These are phyloP conservation scores for Hypoxylon sp. DNA, from an alignment of 2,329 filamentous ascomycete species.

Conservation along the genomic window DNA sequence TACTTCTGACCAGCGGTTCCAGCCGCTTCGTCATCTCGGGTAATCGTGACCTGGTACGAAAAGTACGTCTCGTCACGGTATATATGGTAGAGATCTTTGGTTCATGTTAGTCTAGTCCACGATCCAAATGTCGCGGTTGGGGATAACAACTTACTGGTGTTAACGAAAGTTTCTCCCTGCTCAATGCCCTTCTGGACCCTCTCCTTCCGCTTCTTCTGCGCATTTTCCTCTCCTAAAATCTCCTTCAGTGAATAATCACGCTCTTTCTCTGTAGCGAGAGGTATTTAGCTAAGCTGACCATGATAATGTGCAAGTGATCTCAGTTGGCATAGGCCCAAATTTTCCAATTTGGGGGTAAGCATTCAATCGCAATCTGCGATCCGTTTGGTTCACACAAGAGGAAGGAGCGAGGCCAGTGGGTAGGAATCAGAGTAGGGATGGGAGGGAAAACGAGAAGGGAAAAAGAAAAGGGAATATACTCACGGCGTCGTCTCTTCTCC, in stretches of 20 bases:
- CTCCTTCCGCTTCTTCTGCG: conserved; percentile 55
- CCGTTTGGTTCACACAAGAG: not conserved
- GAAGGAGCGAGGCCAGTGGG: not conserved
- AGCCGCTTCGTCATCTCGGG: conserved; percentile 60
- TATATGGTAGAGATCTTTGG: conserved; percentile 72
- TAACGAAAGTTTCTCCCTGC: conserved; percentile 57
- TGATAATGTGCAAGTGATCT: not conserved
- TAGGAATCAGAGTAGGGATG: not conserved
- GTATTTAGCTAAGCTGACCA: conserved; percentile 5
- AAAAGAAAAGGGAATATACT: conserved; percentile 10
- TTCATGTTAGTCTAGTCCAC: not conserved
- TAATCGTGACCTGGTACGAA: conserved; percentile 71
- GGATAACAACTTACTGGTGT: conserved; percentile 58
- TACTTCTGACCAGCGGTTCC: conserved; percentile 69
- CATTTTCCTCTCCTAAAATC: conserved; percentile 51
- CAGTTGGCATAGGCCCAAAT: not conserved
- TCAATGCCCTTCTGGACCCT: conserved; percentile 50
- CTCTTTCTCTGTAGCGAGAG: conserved; percentile 40
- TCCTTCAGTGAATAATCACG: conserved; percentile 59
- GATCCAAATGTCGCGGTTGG: conserved; percentile 2
- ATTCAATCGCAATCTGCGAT: no score
- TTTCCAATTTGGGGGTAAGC: not conserved
- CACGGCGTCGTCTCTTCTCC: conserved; percentile 39
- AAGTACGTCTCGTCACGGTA: conserved; percentile 73
- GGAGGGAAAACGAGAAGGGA: not conserved